A percentile compares a stretch with the other conserved stretches of the same genome.
Evolutionary conservation across 2,329 filamentous ascomycete genomes (phyloP).

Genomic region (Trichoderma semiorbis): DNA sequence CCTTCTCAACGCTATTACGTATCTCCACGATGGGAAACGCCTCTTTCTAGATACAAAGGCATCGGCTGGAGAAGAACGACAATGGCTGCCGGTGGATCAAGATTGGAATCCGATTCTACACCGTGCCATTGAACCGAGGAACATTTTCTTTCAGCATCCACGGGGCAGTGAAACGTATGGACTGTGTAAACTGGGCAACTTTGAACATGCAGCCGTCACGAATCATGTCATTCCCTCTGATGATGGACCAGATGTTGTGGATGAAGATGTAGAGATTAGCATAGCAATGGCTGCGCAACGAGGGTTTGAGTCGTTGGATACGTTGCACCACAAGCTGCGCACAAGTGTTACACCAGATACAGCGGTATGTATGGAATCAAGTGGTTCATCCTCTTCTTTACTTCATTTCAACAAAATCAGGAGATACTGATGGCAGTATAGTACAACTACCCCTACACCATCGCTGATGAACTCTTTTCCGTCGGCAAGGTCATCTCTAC

Average conservation of each 20-base stretch:
- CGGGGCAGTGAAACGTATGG: constrained; percentile 49
- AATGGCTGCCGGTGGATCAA: constrained; percentile 28
- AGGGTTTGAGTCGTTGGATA: constrained; percentile 20
- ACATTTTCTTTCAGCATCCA: constrained; percentile 50
- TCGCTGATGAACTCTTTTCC: constrained; percentile 37
- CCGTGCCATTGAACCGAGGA: constrained; percentile 43
- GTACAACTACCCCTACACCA: constrained; percentile 28
- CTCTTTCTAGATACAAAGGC: constrained; percentile 22
- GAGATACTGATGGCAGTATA: not conserved
- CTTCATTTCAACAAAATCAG: not conserved
- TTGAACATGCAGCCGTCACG: constrained; percentile 40
- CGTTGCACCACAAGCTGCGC: constrained; percentile 12
- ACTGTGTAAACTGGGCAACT: constrained; percentile 51
- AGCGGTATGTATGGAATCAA: not conserved
- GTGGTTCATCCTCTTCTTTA: constrained; percentile 2
- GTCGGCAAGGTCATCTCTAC: constrained; percentile 38
- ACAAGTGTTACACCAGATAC: not conserved
- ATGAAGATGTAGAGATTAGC: not conserved
- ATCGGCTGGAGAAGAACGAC: not conserved
- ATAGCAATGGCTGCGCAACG: constrained; percentile 19
- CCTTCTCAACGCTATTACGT: constrained; percentile 47
- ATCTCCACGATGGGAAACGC: constrained; percentile 49
- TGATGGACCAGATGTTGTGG: not conserved
- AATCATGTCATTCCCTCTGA: constrained; percentile 28
- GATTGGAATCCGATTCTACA: constrained; percentile 54